phyloP scores from a whole-genome alignment of 1,139 yeast genomes.

The Taphrina wiesneri region DNA sequence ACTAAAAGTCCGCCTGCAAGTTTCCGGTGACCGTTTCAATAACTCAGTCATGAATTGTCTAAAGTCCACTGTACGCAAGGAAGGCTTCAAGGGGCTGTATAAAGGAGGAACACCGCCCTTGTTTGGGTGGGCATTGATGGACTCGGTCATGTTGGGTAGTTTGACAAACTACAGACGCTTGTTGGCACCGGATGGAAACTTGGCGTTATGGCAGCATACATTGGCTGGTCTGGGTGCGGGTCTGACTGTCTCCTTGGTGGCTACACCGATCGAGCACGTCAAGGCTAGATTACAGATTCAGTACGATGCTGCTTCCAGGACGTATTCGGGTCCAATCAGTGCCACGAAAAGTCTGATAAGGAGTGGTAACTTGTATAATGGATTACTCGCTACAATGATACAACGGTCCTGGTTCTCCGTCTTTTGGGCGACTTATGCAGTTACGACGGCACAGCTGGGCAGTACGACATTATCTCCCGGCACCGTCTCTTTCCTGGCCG shows the following conservation, averaged over 20 bases:
- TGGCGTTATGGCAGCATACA: conserved; percentile 74
- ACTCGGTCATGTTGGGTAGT: conserved; percentile 72
- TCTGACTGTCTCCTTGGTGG: conserved; percentile 87
- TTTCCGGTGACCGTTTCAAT: conserved; percentile 72
- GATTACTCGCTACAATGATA: conserved; percentile 74
- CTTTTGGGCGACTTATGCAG: conserved; percentile 93
- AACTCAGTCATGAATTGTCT: conserved; percentile 56
- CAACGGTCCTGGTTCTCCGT: conserved; percentile 83
- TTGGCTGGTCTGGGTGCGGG: conserved; percentile 79
- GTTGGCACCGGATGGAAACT: conserved; percentile 51
- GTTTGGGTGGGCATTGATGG: conserved; percentile 93
- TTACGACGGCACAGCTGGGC: conserved; percentile 67
- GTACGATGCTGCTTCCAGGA: conserved; percentile 70
- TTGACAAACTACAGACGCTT: conserved; percentile 72
- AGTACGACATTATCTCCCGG: conserved; percentile 66
- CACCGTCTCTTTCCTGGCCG: conserved; percentile 83
- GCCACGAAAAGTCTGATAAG: conserved; percentile 44
- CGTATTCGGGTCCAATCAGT: conserved; percentile 77
- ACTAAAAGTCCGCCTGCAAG: conserved; percentile 81
- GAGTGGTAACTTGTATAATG: conserved; percentile 13
- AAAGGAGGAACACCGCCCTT: conserved; percentile 88
- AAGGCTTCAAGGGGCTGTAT: conserved; percentile 65
- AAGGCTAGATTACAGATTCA: conserved; percentile 85
- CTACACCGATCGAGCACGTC: conserved; percentile 89
- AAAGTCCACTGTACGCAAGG: conserved; percentile 59